Evolutionary conservation across 768 basidiomycete genomes (phyloP), one percentile per base, ranked within the genome.

Genomic region (Naganishia antarctica): DNA sequence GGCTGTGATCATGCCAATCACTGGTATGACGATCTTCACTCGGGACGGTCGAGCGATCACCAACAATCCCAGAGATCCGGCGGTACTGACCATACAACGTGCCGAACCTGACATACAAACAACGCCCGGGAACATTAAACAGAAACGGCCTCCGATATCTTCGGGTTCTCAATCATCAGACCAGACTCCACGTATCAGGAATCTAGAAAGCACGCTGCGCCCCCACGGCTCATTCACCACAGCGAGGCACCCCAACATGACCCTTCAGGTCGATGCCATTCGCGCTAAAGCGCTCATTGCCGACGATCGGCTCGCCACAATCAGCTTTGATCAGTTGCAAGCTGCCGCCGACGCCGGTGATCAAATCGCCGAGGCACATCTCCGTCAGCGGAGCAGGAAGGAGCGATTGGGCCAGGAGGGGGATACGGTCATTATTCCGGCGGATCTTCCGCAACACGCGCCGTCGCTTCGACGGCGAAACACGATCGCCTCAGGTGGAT

Each of bases 151-250:
- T 25, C 18, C 23, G 2, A 21, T 25, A 40, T 23, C 31, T 2
- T 25, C 13, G 23, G 26, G 53, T 13, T 57, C 53, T 15, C n/a
- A 21, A 4, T 41, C 53, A 21, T 8, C 5, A 12, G 25, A 21
- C 5, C 32, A 29, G 25, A 29, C 21, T 32, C 61, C 61, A 23
- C 29, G 37, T 9, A 16, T 62, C 12, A 41, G 44, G 40, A 62
- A 62, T 49, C 0, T n/a, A 28, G 61, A 47, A 2, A 25, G 28
- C 4, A 40, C 26, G 4, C 45, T 62, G 4, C 61, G 47, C 7
- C 61, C 61, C 13, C 61, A 62, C 21, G 61, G 61, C n/a, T 31
- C 61, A 15, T 62, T 62, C 32, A 62, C 61, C 9, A 62, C 61
- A 4, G 61, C 61, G 18, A 25, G 61, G 37, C 61, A 49, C 26